Percentiles rank a stretch among this genome's conserved stretches.
Evolutionary conservation across 2,329 filamentous ascomycete species (phyloP).

Genomic region (Zymoseptoria tritici): DNA sequence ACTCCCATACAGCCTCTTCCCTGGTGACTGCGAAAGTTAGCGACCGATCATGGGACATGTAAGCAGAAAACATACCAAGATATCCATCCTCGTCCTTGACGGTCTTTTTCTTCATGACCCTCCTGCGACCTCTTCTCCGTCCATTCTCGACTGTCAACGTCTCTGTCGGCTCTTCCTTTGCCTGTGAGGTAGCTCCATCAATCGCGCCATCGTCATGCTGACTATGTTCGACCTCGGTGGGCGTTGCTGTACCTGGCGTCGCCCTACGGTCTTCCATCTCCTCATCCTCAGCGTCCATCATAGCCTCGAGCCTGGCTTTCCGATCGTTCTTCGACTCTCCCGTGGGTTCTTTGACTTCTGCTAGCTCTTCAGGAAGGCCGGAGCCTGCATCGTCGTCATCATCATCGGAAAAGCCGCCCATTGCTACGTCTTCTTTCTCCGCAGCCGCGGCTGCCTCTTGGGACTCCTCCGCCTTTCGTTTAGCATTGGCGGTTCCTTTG

Average conservation of each 20-base stretch:
- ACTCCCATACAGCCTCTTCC: constrained; percentile 81
- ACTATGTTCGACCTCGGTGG: constrained; percentile 17
- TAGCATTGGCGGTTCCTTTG: constrained; percentile 42
- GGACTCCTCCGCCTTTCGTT: constrained; percentile 43
- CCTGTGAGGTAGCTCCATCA: constrained; percentile 36
- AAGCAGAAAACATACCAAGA: constrained; percentile 55
- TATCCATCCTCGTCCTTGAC: constrained; percentile 85
- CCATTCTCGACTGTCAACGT: constrained; percentile 53
- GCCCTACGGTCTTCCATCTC: constrained; percentile 17
- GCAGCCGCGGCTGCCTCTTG: constrained; percentile 32
- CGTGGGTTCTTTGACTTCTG: constrained; percentile 7
- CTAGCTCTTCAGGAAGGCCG: constrained; percentile 13
- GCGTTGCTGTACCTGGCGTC: constrained; percentile 11
- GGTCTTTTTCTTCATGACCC: constrained; percentile 81
- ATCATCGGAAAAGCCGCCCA: constrained; percentile 39
- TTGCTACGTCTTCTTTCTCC: constrained; percentile 22
- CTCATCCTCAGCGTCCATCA: constrained; percentile 62
- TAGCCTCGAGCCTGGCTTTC: constrained; percentile 58
- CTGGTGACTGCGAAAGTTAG: constrained; percentile 61
- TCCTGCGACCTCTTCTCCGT: constrained; percentile 66
- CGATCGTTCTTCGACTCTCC: constrained; percentile 51
- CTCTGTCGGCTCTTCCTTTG: constrained; percentile 31
- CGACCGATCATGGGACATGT: not conserved
- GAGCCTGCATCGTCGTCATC: constrained; percentile 36
- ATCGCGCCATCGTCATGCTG: constrained; percentile 50